These are phyloP conservation scores for Nicotiana paniculata DNA, from an alignment of 257 asterid genomes.

Conservation along the genomic window DNA sequence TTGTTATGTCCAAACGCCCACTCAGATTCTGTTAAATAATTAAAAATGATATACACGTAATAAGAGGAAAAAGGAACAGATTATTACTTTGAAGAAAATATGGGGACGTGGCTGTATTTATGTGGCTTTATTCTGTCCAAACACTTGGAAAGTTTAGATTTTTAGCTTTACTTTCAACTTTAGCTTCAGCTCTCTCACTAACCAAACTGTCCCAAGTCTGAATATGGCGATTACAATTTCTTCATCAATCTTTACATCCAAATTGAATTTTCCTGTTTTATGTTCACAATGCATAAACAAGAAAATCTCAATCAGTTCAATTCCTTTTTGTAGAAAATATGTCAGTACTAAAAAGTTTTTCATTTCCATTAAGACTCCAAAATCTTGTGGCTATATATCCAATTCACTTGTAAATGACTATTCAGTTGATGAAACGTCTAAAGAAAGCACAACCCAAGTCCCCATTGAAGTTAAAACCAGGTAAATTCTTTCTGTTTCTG, in stretches of 20 bases:
- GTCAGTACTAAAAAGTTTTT: not conserved
- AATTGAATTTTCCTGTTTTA: slow-evolving; percentile 32
- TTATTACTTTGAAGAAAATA: not conserved
- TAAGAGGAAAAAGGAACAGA: no score
- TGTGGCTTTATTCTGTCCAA: slow-evolving; percentile 7
- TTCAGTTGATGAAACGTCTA: slow-evolving; percentile 37
- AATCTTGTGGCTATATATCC: slow-evolving; percentile 14
- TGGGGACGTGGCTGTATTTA: not conserved
- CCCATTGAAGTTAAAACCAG: slow-evolving; percentile 36
- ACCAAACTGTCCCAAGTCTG: no score
- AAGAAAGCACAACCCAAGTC: slow-evolving; percentile 4
- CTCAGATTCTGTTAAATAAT: no score
- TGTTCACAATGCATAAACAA: slow-evolving; percentile 12
- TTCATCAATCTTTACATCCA: slow-evolving; percentile 26
- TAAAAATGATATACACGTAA: no score
- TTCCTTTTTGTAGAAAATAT: slow-evolving; percentile 7
- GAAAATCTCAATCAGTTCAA: slow-evolving; percentile 13
- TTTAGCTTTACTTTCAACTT: not conserved
- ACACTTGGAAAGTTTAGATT: not conserved
- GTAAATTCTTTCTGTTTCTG: slow-evolving; percentile 13
- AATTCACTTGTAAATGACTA: slow-evolving; percentile 37
- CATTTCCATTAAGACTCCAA: slow-evolving; percentile 17
- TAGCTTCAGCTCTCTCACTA: not conserved
- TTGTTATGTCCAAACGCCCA: no score
- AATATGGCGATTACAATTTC: slow-evolving; percentile 18